Conservation (phyloP, 441 rosid species). For the Arabidopsis hybrid region DNA sequence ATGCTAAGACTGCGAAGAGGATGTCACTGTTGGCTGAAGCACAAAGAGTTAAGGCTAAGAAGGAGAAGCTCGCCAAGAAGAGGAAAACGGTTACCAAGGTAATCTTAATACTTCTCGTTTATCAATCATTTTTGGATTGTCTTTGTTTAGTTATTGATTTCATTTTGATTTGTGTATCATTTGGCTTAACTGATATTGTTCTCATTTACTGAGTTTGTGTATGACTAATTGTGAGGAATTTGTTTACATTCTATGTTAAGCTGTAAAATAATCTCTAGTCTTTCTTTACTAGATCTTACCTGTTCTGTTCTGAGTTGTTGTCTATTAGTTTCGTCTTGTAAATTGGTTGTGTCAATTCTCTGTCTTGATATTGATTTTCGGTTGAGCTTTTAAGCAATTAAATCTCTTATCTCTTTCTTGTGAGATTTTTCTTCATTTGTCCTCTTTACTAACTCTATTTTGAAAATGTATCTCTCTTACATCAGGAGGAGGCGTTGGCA, state of each 20-base stretch:
- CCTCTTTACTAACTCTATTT: background rate
- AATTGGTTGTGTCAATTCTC: background rate
- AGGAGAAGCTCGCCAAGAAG: slow-evolving; percentile 93
- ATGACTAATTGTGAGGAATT: background rate
- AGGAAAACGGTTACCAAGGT: slow-evolving; percentile 82
- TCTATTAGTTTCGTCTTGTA: background rate
- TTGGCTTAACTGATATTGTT: background rate
- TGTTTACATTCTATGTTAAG: background rate
- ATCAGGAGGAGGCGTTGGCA: slow-evolving; percentile 83
- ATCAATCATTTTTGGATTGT: background rate
- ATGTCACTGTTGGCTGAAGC: slow-evolving; percentile 93
- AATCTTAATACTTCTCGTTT: slow-evolving; percentile 1
- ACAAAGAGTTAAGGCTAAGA: slow-evolving; percentile 87
- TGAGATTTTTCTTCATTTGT: background rate
- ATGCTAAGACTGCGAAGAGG: slow-evolving; percentile 93
- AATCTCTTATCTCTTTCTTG: background rate
- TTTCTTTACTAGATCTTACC: background rate
- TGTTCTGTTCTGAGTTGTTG: too few species aligned
- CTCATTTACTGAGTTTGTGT: background rate
- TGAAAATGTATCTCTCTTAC: background rate
- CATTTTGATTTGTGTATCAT: background rate
- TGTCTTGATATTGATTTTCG: background rate
- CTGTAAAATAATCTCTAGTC: background rate
- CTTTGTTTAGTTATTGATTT: slow-evolving; percentile 1
- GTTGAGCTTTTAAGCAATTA: background rate